Evolutionary conservation across 305 asterid species (phyloP).

Genomic region (Nicotiana rustica): DNA sequence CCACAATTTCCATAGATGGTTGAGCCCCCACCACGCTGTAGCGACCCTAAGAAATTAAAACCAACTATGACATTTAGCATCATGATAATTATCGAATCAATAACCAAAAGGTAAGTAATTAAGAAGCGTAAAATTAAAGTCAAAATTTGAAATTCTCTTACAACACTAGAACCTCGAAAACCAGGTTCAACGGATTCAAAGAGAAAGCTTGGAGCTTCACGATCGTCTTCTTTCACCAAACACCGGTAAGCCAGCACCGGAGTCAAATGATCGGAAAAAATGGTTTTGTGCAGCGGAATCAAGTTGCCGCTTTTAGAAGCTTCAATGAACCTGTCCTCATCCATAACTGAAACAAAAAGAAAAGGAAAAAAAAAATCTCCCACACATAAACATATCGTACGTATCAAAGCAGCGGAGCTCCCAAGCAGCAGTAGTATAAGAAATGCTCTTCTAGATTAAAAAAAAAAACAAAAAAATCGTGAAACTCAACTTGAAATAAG

Average conservation of each 20-base stretch:
- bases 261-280: conserved; percentile 90
- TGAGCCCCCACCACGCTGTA: conserved; percentile 87
- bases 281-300: conserved; percentile 69
- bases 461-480: not conserved
- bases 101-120: not conserved
- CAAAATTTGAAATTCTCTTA: conserved; percentile 43
- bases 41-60: conserved; percentile 66
- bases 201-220: conserved; percentile 85
- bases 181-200: conserved; percentile 92
- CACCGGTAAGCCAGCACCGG: conserved; percentile 97
- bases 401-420: not conserved
- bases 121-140: not conserved
- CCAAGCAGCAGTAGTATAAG: not conserved
- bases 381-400: not conserved
- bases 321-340: conserved; percentile 64
- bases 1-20: conserved; percentile 80
- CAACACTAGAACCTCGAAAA: conserved; percentile 63
- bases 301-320: conserved; percentile 65
- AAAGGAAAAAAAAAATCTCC: not conserved
- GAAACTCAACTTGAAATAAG: not conserved
- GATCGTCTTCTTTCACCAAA: conserved; percentile 83
- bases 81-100: not conserved
- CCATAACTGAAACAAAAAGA: conserved; percentile 49
- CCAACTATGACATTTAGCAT: conserved; percentile 19
- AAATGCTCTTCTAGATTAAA: not conserved